A percentile compares a stretch with the other conserved stretches of the same genome.
Evolutionary conservation across 768 basidiomycete species (phyloP).

Genomic region (Leccinum variicolor): DNA sequence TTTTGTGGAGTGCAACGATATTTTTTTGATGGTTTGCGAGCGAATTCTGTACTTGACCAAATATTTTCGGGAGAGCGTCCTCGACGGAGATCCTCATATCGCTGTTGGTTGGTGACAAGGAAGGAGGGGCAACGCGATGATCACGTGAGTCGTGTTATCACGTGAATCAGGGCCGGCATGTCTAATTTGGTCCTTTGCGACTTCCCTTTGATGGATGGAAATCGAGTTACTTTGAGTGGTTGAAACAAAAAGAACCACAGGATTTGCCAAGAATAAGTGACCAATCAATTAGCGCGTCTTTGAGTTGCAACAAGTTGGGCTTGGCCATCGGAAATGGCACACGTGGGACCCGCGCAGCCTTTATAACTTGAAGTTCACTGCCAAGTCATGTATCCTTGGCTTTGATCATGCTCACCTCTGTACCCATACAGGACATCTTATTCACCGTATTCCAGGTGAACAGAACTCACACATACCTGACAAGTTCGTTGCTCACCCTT

Average conservation of each 20-base stretch:
- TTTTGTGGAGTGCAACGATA: conserved; percentile 73
- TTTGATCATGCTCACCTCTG: conserved; percentile 1
- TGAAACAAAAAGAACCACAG: background rate
- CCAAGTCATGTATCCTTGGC: background rate
- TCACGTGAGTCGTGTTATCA: conserved; percentile 17
- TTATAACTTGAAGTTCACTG: background rate
- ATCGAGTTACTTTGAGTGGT: background rate
- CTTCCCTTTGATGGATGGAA: background rate
- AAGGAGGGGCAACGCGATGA: background rate
- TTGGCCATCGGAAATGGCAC: background rate
- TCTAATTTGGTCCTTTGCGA: no score
- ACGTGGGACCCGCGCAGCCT: background rate
- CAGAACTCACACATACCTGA: background rate
- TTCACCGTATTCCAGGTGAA: conserved; percentile 31
- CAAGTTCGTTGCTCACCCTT: background rate
- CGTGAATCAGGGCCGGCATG: conserved; percentile 1
- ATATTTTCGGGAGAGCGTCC: conserved; percentile 46
- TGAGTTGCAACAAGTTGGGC: background rate
- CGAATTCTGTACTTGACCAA: conserved; percentile 74
- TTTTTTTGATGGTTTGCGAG: conserved; percentile 89
- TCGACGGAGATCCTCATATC: conserved; percentile 2
- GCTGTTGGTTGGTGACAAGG: conserved; percentile 8
- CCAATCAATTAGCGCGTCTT: no score
- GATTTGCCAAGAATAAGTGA: background rate
- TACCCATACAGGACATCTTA: conserved; percentile 16